Percentiles rank a stretch among this genome's conserved stretches.
These are phyloP conservation scores for Aphanomyces astaci DNA, from an alignment of 352 stramenopile genomes.

Conservation along the genomic window DNA sequence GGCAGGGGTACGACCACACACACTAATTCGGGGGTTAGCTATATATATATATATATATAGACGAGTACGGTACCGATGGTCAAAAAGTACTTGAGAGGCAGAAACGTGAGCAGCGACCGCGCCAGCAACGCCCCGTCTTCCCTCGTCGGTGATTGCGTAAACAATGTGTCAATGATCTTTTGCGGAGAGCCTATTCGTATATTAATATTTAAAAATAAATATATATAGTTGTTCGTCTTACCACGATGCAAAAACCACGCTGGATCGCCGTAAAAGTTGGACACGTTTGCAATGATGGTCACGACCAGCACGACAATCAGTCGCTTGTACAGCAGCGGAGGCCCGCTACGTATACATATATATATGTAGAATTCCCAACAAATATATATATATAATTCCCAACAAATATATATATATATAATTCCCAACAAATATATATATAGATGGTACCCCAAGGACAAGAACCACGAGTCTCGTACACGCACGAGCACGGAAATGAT, in stretches of 20 bases:
- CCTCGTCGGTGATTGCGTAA: constrained; percentile 24
- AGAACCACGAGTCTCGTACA: constrained; percentile 42
- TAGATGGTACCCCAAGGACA: not conserved
- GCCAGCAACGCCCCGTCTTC: constrained; percentile 33
- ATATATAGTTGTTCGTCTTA: constrained; percentile 26
- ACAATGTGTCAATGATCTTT: constrained; percentile 37
- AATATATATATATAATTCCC: no score
- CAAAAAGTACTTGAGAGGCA: constrained; percentile 70
- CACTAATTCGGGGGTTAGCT: constrained; percentile 23
- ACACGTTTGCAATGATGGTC: constrained; percentile 55
- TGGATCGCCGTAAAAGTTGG: constrained; percentile 71
- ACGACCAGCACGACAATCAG: constrained; percentile 48
- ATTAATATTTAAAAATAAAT: not conserved
- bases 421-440: no score
- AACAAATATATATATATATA: no score
- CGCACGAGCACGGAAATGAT: constrained; percentile 57
- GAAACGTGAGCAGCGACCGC: constrained; percentile 62
- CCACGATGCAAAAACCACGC: constrained; percentile 75
- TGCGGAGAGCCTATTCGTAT: constrained; percentile 7
- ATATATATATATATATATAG: not conserved
- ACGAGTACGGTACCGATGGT: constrained; percentile 33
- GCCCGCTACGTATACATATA: not conserved
- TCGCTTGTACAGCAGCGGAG: constrained; percentile 38
- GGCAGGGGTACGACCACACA: constrained; percentile 69
- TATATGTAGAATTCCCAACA: no score